phyloP scores from a whole-genome alignment of 2,329 filamentous ascomycete genomes.

The Trichophyton simii region DNA sequence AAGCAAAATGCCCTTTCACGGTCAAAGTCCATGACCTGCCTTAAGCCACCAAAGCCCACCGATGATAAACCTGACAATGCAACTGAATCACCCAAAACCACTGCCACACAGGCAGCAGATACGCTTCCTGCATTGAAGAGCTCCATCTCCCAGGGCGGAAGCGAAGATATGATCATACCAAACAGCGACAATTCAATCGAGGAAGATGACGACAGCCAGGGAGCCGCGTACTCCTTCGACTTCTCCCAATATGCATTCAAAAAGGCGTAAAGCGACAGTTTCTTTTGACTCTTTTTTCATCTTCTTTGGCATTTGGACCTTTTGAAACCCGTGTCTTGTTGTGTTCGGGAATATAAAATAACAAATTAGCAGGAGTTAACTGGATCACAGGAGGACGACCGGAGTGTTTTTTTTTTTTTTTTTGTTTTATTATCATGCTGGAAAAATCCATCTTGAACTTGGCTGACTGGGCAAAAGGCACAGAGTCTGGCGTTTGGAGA shows the following conservation, averaged over 20 bases:
- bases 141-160: constrained; percentile 24
- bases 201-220: constrained; percentile 12
- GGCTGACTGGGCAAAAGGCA: too few species aligned
- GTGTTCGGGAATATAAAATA: neutral
- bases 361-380: neutral
- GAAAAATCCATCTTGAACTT: too few species aligned
- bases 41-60: neutral
- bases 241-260: constrained; percentile 11
- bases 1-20: constrained; percentile 28
- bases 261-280: neutral
- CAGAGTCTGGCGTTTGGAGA: neutral
- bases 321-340: neutral
- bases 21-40: constrained; percentile 26
- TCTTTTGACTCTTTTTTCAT: neutral
- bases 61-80: neutral
- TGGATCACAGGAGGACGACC: neutral
- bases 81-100: neutral
- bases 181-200: constrained; percentile 36
- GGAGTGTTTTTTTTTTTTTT: neutral
- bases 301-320: neutral
- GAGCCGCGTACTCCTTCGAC: constrained; percentile 5
- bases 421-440: neutral
- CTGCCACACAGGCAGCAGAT: neutral
- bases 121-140: neutral
- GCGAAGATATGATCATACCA: constrained; percentile 41